Percentiles rank a stretch among this genome's conserved stretches.
phyloP scores from a whole-genome alignment of 179 eudicot species.

The Sideroxylon spinosum region DNA sequence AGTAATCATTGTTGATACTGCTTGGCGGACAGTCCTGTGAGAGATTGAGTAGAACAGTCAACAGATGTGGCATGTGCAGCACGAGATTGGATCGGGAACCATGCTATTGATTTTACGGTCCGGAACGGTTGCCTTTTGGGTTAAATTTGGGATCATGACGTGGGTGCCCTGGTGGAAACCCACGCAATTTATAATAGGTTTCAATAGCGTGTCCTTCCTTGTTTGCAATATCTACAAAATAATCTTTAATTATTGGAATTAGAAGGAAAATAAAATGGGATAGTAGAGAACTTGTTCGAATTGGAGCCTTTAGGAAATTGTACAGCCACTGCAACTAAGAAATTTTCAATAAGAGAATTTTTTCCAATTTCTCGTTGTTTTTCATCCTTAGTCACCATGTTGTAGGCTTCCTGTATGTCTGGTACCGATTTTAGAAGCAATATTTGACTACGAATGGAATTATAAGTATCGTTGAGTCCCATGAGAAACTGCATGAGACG shows the following conservation, averaged over 20 bases:
- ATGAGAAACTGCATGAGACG: too few species aligned
- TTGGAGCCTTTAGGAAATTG: background rate
- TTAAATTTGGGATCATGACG: background rate
- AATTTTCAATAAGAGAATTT: background rate
- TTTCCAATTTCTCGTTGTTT: background rate
- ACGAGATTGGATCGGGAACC: background rate
- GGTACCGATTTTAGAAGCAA: too few species aligned
- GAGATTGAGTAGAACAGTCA: background rate
- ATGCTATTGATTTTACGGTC: background rate
- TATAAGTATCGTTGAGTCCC: too few species aligned
- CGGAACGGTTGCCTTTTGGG: background rate
- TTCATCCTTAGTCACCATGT: background rate
- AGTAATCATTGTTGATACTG: background rate
- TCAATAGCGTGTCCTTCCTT: background rate
- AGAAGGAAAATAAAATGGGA: background rate
- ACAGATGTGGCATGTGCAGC: background rate
- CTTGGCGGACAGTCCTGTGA: background rate
- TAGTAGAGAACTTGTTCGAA: background rate
- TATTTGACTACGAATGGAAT: too few species aligned
- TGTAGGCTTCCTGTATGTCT: background rate
- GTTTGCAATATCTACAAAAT: background rate
- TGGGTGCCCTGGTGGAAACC: too few species aligned
- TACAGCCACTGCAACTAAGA: background rate
- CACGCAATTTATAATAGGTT: background rate
- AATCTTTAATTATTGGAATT: too few species aligned